phyloP scores from a whole-genome alignment of 768 basidiomycete species.

The Lentinula lateritia region DNA sequence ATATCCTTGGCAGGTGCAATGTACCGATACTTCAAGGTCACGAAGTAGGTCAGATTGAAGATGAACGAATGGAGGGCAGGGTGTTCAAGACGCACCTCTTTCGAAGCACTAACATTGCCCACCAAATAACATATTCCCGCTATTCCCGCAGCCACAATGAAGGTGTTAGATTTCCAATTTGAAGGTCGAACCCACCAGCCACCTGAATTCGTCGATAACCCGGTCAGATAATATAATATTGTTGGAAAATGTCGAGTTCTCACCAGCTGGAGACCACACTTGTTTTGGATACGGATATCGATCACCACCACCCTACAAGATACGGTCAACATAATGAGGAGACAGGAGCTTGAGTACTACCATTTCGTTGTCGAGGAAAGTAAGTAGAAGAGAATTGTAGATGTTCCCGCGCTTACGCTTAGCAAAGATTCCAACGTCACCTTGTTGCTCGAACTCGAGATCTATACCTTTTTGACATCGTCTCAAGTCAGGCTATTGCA shows the following conservation, averaged over 20 bases:
- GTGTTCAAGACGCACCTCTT: conserved; percentile 39
- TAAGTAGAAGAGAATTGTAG: background rate
- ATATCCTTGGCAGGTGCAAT: conserved; percentile 48
- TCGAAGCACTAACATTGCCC: conserved; percentile 51
- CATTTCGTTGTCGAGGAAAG: background rate
- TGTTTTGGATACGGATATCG: conserved; percentile 70
- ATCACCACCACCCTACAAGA: conserved; percentile 44
- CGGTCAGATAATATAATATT: background rate
- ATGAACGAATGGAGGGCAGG: conserved; percentile 12
- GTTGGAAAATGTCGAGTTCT: conserved; percentile 12
- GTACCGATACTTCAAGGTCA: conserved; percentile 32
- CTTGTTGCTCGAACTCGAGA: too few relatives aligned
- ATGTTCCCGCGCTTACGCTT: too few relatives aligned
- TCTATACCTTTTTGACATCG: too few relatives aligned
- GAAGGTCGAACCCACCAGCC: conserved; percentile 73
- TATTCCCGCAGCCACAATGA: conserved; percentile 46
- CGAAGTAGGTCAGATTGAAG: background rate
- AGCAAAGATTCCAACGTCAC: too few relatives aligned
- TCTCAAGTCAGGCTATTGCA: too few relatives aligned
- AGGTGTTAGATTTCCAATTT: conserved; percentile 65
- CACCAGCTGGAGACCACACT: conserved; percentile 70
- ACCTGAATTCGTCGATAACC: conserved; percentile 28
- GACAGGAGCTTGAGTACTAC: background rate
- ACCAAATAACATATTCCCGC: conserved; percentile 44
- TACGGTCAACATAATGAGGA: too few relatives aligned